Conservation (phyloP, 116 monocot species). For the Posidonia oceanica region DNA sequence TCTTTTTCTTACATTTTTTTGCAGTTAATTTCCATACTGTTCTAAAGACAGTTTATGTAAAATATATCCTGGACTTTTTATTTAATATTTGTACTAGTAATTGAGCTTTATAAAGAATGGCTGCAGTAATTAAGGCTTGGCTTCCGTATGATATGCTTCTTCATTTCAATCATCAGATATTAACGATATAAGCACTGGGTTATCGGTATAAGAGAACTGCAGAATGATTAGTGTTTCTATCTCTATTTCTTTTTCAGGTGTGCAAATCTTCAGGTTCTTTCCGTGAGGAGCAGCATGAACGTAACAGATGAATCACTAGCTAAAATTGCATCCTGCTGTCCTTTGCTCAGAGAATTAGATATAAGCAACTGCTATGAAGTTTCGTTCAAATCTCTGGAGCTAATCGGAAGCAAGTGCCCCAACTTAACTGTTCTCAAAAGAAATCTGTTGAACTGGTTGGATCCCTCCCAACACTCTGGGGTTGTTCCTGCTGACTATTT, state of each 20-base stretch:
- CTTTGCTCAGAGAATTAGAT: slow-evolving; percentile 53
- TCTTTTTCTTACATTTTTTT: too few species aligned
- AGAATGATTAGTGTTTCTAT: neutral
- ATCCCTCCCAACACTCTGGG: slow-evolving; percentile 85
- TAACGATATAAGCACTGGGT: neutral
- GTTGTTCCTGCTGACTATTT: slow-evolving; percentile 68
- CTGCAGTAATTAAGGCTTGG: too few species aligned
- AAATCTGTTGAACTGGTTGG: slow-evolving; percentile 84
- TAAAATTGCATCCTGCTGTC: slow-evolving; percentile 50
- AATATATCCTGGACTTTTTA: too few species aligned
- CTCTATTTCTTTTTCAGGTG: slow-evolving; percentile 29
- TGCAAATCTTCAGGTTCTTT: slow-evolving; percentile 54
- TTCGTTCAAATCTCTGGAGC: slow-evolving; percentile 57
- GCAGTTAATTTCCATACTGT: too few species aligned
- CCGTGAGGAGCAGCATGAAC: slow-evolving; percentile 44
- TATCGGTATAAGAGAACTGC: neutral
- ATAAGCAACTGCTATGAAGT: slow-evolving; percentile 85
- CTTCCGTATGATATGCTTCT: too few species aligned
- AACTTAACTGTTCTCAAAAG: slow-evolving; percentile 55
- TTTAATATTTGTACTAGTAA: too few species aligned
- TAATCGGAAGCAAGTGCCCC: slow-evolving; percentile 54
- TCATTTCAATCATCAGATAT: too few species aligned
- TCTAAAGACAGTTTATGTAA: too few species aligned
- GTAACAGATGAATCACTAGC: slow-evolving; percentile 54
- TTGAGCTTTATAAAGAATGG: too few species aligned